A percentile compares a stretch with the other conserved stretches of the same genome.
Conservation (phyloP, 108 stramenopile species). For the Epithemia pelagica region DNA sequence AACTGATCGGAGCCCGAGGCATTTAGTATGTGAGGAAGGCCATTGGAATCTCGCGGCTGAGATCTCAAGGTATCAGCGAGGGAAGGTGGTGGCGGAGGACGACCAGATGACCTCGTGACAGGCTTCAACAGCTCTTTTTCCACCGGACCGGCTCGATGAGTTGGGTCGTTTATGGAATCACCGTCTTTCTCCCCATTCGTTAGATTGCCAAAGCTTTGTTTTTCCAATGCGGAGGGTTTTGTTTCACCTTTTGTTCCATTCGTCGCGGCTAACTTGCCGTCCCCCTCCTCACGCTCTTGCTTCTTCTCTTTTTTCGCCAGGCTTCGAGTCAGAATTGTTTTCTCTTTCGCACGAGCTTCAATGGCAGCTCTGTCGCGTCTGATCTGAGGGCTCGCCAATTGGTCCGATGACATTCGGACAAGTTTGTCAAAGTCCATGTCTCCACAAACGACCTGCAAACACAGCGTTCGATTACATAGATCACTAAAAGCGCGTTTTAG, state of each 20-base stretch:
- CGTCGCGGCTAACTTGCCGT: neutral
- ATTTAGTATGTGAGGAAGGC: constrained; percentile 3
- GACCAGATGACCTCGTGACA: neutral
- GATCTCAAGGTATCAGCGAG: neutral
- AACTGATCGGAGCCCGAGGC: constrained; percentile 20
- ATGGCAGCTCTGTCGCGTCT: constrained; percentile 37
- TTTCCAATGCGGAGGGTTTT: neutral
- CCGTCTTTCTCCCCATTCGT: neutral
- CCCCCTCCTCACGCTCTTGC: neutral
- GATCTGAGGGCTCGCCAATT: constrained; percentile 47
- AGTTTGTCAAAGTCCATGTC: constrained; percentile 36
- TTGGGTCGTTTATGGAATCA: neutral
- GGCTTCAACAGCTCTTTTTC: neutral
- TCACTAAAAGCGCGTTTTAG: constrained; percentile 47
- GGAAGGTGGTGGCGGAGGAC: constrained; percentile 2
- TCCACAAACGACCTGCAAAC: constrained; percentile 44
- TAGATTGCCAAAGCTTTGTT: neutral
- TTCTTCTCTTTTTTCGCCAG: constrained; percentile 16
- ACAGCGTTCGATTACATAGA: constrained; percentile 49
- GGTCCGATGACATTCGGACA: constrained; percentile 48
- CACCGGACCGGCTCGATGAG: neutral
- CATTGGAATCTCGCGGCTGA: neutral
- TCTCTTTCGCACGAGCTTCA: constrained; percentile 34
- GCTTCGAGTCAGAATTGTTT: constrained; percentile 30
- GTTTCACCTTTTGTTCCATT: neutral